Conservation (phyloP, 1,284 basidiomycete species). For the Papiliotrema laurentii region DNA sequence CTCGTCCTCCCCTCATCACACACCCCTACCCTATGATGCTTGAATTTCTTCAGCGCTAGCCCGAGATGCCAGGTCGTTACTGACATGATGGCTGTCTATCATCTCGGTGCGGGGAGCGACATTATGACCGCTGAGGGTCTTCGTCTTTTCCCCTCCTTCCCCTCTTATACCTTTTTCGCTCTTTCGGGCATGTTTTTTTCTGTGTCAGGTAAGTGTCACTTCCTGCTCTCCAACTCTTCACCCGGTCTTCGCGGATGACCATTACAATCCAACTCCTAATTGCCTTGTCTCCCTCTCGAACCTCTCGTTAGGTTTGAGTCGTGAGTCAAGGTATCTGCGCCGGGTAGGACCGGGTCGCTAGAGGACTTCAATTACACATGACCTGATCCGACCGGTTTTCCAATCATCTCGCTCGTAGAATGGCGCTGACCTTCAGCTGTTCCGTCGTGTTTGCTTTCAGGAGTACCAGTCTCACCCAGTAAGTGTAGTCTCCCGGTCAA, state of each 20-base stretch:
- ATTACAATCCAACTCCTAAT: constrained; percentile 35
- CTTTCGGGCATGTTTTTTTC: too few relatives aligned
- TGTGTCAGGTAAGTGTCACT: too few relatives aligned
- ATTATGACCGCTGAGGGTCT: constrained; percentile 39
- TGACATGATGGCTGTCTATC: constrained; percentile 37
- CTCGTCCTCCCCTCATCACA: background rate
- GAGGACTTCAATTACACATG: constrained; percentile 31
- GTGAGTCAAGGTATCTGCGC: constrained; percentile 7
- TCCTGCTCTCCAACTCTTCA: too few relatives aligned
- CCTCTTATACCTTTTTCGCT: constrained; percentile 4
- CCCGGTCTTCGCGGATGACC: constrained; percentile 20
- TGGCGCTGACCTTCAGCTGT: background rate
- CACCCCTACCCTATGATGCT: constrained; percentile 35
- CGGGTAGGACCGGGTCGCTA: constrained; percentile 32
- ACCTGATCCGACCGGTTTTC: constrained; percentile 17
- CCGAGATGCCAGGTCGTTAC: constrained; percentile 31
- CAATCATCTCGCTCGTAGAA: background rate
- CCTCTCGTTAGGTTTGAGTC: constrained; percentile 19
- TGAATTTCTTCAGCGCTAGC: constrained; percentile 50
- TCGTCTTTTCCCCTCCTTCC: constrained; percentile 3
- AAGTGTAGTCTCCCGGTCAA: background rate
- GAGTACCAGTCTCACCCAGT: background rate
- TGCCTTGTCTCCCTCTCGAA: constrained; percentile 6
- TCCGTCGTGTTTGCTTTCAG: background rate
- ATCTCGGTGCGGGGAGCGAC: constrained; percentile 36